Conservation (phyloP, 1,284 basidiomycete species). For the Leccinum pachyderme region DNA sequence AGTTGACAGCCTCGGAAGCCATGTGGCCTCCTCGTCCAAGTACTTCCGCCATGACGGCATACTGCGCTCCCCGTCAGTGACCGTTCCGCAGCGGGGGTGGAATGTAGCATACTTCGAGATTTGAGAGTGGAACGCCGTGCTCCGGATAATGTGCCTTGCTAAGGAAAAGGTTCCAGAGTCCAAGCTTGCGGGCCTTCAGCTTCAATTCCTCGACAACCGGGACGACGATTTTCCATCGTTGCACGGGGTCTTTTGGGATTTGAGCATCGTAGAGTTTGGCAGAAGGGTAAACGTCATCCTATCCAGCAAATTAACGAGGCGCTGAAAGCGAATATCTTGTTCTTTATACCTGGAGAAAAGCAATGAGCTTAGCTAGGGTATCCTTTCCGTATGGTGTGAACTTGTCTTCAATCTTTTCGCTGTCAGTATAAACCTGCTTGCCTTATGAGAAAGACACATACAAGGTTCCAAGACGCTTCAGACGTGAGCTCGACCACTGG, state of each 20-base stretch:
- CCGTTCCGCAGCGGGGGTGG: not conserved
- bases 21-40: slow-evolving; percentile 82
- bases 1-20: slow-evolving; percentile 87
- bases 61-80: slow-evolving; percentile 46
- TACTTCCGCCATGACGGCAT: slow-evolving; percentile 95
- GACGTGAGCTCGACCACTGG: slow-evolving; percentile 75
- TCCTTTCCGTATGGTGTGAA: slow-evolving; percentile 89
- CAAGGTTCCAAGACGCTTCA: slow-evolving; percentile 79
- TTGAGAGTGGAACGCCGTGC: slow-evolving; percentile 85
- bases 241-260: slow-evolving; percentile 71
- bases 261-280: slow-evolving; percentile 79
- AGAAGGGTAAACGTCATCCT: slow-evolving; percentile 90
- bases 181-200: slow-evolving; percentile 80
- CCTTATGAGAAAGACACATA: slow-evolving; percentile 34
- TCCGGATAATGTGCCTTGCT: slow-evolving; percentile 92
- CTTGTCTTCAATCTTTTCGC: slow-evolving; percentile 78
- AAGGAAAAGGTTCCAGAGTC: slow-evolving; percentile 97
- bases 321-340: not conserved
- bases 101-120: slow-evolving; percentile 74
- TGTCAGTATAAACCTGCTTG: slow-evolving; percentile 5
- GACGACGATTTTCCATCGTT: slow-evolving; percentile 85
- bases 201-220: slow-evolving; percentile 86
- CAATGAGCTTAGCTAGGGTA: slow-evolving; percentile 78
- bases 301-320: slow-evolving; percentile 9
- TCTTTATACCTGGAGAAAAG: slow-evolving; percentile 75